Evolutionary conservation across 805 yeast species (phyloP).

Genomic region (Sugiyamaella valdiviana): DNA sequence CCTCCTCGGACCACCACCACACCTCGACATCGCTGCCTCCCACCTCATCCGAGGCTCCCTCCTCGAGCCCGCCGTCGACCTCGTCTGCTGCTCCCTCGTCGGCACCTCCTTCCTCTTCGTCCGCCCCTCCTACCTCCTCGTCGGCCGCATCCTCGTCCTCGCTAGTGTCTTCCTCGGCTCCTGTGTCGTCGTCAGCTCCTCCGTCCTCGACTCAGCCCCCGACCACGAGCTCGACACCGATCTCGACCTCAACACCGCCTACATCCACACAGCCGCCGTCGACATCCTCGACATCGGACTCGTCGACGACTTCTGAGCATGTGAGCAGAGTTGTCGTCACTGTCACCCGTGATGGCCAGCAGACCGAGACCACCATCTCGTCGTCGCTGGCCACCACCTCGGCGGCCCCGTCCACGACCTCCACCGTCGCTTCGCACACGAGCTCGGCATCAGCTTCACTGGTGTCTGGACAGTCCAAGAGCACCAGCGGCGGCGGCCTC

Average conservation of each 20-base stretch:
- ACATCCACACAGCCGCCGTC: background rate
- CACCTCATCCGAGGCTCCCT: background rate
- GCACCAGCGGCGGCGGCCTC: conserved; percentile 37
- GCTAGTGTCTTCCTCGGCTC: background rate
- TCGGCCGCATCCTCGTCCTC: background rate
- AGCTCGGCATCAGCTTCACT: conserved; percentile 23
- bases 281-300: background rate
- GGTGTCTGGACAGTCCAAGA: conserved; percentile 15
- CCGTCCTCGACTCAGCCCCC: conserved; percentile 2
- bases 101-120: background rate
- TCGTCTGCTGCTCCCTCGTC: conserved; percentile 3
- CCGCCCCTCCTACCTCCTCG: conserved; percentile 1
- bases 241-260: background rate
- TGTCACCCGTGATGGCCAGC: background rate
- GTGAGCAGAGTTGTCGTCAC: background rate
- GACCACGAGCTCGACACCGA: background rate
- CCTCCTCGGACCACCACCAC: background rate
- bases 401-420: conserved; percentile 1
- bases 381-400: background rate
- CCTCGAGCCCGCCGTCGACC: conserved; percentile 1
- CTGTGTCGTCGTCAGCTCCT: conserved; percentile 1
- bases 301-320: background rate
- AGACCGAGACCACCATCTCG: background rate
- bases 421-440: conserved; percentile 12
- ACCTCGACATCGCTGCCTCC: background rate